Evolutionary conservation across 2,329 filamentous ascomycete species (phyloP).

Genomic region (Aureobasidium melanogenum): DNA sequence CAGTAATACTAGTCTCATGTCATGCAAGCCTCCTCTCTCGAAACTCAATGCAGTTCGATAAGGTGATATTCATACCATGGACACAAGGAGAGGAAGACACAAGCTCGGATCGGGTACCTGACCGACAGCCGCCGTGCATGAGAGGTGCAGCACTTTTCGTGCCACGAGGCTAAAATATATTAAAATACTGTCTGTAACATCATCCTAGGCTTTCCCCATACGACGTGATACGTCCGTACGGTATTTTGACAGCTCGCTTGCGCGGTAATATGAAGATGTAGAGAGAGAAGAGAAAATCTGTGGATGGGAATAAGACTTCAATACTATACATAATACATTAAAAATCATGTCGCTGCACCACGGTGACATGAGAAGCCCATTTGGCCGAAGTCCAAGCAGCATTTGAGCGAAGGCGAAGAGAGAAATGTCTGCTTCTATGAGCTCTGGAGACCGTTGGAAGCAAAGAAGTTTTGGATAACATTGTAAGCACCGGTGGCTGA

Average conservation of each 20-base stretch:
- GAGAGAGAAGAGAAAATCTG: background rate
- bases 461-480: conserved; percentile 10
- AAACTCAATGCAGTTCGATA: background rate
- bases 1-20: background rate
- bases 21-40: background rate
- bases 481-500: conserved; percentile 8
- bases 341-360: background rate
- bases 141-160: background rate
- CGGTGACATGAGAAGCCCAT: background rate
- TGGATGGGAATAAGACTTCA: background rate
- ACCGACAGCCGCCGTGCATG: conserved; percentile 7
- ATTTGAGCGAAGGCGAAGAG: background rate
- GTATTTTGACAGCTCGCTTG: background rate
- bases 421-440: background rate
- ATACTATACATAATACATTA: conserved; percentile 1
- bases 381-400: background rate
- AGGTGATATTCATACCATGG: background rate
- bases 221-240: background rate
- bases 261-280: background rate
- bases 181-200: background rate
- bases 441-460: conserved; percentile 7
- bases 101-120: background rate
- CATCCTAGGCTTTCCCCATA: background rate
- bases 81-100: background rate
- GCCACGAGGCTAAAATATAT: conserved; percentile 1